phyloP scores from a whole-genome alignment of 768 basidiomycete genomes.

The Termitomyces sp. region DNA sequence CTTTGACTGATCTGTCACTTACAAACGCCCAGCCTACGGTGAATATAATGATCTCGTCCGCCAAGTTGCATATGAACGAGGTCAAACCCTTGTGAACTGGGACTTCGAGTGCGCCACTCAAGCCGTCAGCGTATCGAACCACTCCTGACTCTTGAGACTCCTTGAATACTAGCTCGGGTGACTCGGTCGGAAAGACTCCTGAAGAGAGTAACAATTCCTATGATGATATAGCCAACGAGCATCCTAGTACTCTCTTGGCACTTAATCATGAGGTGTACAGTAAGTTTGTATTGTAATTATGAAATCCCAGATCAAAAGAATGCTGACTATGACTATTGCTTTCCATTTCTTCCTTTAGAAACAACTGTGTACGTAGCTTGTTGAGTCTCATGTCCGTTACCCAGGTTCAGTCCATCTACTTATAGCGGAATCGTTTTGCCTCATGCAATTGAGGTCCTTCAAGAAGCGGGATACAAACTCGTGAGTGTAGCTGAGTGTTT shows the following conservation, averaged over 20 bases:
- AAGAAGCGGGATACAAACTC: constrained; percentile 31
- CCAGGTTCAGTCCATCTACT: too few species aligned
- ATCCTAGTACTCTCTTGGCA: constrained; percentile 27
- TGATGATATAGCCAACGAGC: constrained; percentile 15
- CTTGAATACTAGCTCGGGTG: constrained; percentile 24
- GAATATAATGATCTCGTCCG: constrained; percentile 33
- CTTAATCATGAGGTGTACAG: constrained; percentile 31
- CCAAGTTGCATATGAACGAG: constrained; percentile 18
- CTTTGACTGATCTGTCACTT: not conserved
- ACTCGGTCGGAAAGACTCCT: constrained; percentile 27
- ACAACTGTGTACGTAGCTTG: constrained; percentile 15
- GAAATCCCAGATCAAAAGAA: not conserved
- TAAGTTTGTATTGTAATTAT: constrained; percentile 4
- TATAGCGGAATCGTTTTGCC: constrained; percentile 27
- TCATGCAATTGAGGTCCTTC: constrained; percentile 26
- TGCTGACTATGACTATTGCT: not conserved
- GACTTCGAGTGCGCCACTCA: constrained; percentile 18
- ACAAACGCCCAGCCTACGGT: constrained; percentile 27
- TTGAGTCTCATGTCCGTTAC: not conserved
- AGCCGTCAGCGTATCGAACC: not conserved
- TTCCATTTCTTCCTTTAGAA: constrained; percentile 9
- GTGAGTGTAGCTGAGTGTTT: constrained; percentile 35
- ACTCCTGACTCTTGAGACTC: not conserved
- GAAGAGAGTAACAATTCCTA: constrained; percentile 24
- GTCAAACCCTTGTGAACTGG: constrained; percentile 20